phyloP scores from a whole-genome alignment of 2,329 filamentous ascomycete genomes.

The Apiospora hydei region DNA sequence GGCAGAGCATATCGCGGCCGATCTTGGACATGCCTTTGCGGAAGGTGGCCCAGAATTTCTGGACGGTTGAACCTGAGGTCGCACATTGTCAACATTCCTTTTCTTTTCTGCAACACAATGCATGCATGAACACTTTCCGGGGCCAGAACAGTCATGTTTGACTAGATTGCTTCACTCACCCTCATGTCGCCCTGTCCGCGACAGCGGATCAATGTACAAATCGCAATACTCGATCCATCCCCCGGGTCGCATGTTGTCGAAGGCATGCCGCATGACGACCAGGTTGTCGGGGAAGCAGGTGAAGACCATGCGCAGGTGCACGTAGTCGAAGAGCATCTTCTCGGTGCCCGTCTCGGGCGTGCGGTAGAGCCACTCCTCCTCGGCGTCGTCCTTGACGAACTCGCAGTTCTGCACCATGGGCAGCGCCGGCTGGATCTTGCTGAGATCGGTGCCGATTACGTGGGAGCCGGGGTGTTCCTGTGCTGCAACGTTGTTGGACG shows the following conservation, averaged over 20 bases:
- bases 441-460: constrained; percentile 25
- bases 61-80: constrained; percentile 14
- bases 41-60: constrained; percentile 20
- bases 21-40: constrained; percentile 7
- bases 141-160: too few species aligned
- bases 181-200: constrained; percentile 15
- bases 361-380: constrained; percentile 25
- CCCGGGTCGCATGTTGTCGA: constrained; percentile 25
- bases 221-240: constrained; percentile 26
- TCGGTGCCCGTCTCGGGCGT: neutral
- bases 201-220: neutral
- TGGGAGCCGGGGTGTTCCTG: constrained; percentile 22
- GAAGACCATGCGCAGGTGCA: constrained; percentile 25
- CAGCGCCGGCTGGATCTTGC: constrained; percentile 25
- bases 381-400: constrained; percentile 26
- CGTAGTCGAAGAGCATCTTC: constrained; percentile 23
- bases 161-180: neutral
- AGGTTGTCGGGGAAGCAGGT: constrained; percentile 24
- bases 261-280: constrained; percentile 26
- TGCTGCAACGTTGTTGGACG: neutral
- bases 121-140: too few species aligned
- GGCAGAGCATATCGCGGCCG: constrained; percentile 22
- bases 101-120: neutral
- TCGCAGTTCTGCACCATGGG: constrained; percentile 19
- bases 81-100: neutral